Evolutionary conservation across 73 alveolate species (phyloP), one percentile per base, ranked within the genome.

Genomic region (Durusdinium trenchii): DNA sequence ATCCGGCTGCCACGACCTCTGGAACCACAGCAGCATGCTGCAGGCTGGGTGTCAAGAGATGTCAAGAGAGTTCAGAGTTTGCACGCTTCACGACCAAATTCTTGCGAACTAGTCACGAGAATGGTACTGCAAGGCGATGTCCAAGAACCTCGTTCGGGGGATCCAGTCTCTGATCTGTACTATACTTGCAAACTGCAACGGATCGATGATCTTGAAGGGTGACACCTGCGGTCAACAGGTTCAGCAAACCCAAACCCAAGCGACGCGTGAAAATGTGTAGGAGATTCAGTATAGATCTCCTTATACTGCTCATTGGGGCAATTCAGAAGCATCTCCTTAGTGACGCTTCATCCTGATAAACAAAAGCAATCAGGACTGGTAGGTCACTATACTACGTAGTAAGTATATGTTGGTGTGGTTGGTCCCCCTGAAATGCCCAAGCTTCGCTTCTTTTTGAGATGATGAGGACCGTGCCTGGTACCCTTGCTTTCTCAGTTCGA

Each of bases 251-350:
- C 36, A 23, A 38, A 36, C 45, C 5, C 94, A 52, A 84, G 94
- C 36, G 20, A 20, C 98, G 98, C 98, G 45, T 91, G 98, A 50
- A 91, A 91, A 48, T 91, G 98, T 16, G 90, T 91, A 32, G 67
- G 98, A 35, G 98, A 91, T 26, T 67, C 90, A 16, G 81, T 89
- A 52, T 91, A 91, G 62, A 91, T 91, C 45, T 43, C 89, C 89
- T 91, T 91, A 76, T 91, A 91, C 79, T 48, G 86, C 89, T 91
- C 98, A 36, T 91, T 91, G 5, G 98, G 98, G 89, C 98, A 91
- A 76, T 91, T 91, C 42, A 47, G 35, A 57, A 71, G 50, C 98
- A 91, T 91, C 60, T 91, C 98, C 98, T 91, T 7, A 20, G 57
- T 28, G n/a, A n/a, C 18, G 18, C 30, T 60, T 26, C 81, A 67